phyloP scores from a whole-genome alignment of 495 filamentous ascomycete genomes.

The Trichoderma parareesei region DNA sequence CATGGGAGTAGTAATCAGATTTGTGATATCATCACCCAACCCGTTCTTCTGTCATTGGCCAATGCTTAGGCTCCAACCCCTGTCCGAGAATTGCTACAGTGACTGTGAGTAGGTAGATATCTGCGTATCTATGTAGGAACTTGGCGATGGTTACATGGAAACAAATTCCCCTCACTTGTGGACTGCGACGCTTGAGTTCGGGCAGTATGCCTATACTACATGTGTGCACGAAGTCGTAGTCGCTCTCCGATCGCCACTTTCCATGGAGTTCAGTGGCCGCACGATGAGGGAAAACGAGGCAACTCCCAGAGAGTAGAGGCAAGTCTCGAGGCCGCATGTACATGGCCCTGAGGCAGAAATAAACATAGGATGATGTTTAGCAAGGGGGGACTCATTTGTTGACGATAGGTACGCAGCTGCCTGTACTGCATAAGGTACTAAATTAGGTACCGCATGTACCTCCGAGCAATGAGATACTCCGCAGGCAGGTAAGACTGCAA shows the following conservation, averaged over 20 bases:
- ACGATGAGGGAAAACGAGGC: too few relatives aligned
- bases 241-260: too few relatives aligned
- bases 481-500: not conserved
- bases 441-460: not conserved
- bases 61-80: not conserved
- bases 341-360: too few relatives aligned
- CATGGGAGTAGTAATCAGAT: not conserved
- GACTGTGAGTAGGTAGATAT: not conserved
- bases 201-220: not conserved
- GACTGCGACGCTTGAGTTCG: not conserved
- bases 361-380: too few relatives aligned
- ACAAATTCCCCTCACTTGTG: conserved; percentile 5
- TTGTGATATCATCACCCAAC: not conserved
- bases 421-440: too few relatives aligned
- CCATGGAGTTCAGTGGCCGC: too few relatives aligned
- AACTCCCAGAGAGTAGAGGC: too few relatives aligned
- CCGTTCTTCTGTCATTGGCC: not conserved
- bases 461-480: not conserved
- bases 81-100: not conserved
- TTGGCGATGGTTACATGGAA: not conserved
- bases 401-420: too few relatives aligned
- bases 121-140: not conserved
- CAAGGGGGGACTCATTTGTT: too few relatives aligned
- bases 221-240: too few relatives aligned
- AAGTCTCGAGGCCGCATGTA: too few relatives aligned